phyloP scores from a whole-genome alignment of 208 protist species.

The Trypanosoma platydactyli region DNA sequence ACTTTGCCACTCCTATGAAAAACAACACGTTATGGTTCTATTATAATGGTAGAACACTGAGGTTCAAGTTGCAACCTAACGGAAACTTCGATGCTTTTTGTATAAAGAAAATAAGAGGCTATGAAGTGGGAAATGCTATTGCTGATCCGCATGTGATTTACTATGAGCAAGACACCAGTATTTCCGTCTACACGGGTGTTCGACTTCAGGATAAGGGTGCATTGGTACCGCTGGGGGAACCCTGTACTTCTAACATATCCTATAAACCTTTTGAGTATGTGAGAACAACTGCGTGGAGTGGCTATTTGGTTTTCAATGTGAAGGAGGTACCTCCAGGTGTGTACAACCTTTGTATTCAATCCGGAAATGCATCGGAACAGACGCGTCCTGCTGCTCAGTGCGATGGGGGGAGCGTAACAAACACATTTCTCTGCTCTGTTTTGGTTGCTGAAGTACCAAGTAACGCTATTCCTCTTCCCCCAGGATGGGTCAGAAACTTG shows the following conservation, averaged over 20 bases:
- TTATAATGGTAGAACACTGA: neutral
- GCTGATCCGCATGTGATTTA: slow-evolving; percentile 13
- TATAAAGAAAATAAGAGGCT: slow-evolving; percentile 1
- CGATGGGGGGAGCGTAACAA: neutral
- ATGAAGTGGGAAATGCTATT: slow-evolving; percentile 13
- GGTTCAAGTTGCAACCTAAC: neutral
- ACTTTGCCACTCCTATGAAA: neutral
- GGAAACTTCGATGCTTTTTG: slow-evolving; percentile 1
- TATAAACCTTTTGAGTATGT: slow-evolving; percentile 6
- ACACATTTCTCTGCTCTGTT: slow-evolving; percentile 12
- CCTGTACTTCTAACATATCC: neutral
- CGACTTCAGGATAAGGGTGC: slow-evolving; percentile 4
- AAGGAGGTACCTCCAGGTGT: slow-evolving; percentile 1
- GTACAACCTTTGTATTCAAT: slow-evolving; percentile 4
- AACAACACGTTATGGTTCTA: slow-evolving; percentile 4
- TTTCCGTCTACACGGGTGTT: slow-evolving; percentile 10
- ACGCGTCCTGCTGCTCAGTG: slow-evolving; percentile 11
- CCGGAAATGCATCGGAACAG: neutral
- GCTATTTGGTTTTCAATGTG: slow-evolving; percentile 12
- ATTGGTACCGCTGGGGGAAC: neutral
- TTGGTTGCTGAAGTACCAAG: slow-evolving; percentile 1
- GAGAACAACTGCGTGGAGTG: neutral
- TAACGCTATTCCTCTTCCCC: slow-evolving; percentile 16
- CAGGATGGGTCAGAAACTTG: slow-evolving; percentile 11
- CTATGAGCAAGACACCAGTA: slow-evolving; percentile 10